Percentiles rank a stretch among this genome's conserved stretches.
These are phyloP conservation scores for Paecilomyces dactylethromorphus DNA, from an alignment of 2,329 filamentous ascomycete genomes.

Conservation along the genomic window DNA sequence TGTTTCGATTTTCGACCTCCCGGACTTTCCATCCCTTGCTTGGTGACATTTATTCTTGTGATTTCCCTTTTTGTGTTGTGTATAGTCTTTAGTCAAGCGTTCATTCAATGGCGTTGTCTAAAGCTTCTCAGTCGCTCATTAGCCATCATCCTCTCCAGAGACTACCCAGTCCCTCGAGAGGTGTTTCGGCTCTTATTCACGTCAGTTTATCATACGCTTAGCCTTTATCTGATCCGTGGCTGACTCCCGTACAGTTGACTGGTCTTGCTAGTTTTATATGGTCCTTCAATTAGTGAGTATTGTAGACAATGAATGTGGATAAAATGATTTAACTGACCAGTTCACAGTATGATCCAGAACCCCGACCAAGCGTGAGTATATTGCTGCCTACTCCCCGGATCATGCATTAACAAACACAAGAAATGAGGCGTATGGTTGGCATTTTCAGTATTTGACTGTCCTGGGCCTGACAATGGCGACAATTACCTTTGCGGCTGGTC, in stretches of 20 bases:
- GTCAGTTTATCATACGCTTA: slow-evolving; percentile 18
- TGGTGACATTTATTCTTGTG: background rate
- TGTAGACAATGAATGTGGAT: background rate
- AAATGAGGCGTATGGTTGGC: slow-evolving; percentile 58
- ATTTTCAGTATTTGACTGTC: slow-evolving; percentile 60
- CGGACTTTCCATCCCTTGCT: background rate
- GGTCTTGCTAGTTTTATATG: slow-evolving; percentile 38
- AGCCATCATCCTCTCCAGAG: slow-evolving; percentile 37
- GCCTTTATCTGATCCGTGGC: slow-evolving; percentile 8
- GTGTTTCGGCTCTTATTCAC: slow-evolving; percentile 38
- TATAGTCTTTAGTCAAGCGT: background rate
- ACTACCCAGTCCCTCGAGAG: slow-evolving; percentile 35
- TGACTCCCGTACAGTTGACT: slow-evolving; percentile 20
- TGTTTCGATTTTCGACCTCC: background rate
- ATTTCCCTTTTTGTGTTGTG: background rate
- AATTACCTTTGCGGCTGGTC: slow-evolving; percentile 46
- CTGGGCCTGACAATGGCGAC: slow-evolving; percentile 53
- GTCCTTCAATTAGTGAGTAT: slow-evolving; percentile 40
- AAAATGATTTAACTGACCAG: background rate
- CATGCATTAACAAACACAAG: slow-evolving; percentile 19
- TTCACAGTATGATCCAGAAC: slow-evolving; percentile 34
- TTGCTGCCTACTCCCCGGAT: background rate
- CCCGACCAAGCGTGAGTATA: slow-evolving; percentile 35
- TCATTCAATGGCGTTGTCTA: slow-evolving; percentile 5
- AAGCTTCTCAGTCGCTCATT: slow-evolving; percentile 14